A percentile compares a stretch with the other conserved stretches of the same genome.
phyloP scores from a whole-genome alignment of 2,329 filamentous ascomycete genomes.

The Elsinoe ampelina region DNA sequence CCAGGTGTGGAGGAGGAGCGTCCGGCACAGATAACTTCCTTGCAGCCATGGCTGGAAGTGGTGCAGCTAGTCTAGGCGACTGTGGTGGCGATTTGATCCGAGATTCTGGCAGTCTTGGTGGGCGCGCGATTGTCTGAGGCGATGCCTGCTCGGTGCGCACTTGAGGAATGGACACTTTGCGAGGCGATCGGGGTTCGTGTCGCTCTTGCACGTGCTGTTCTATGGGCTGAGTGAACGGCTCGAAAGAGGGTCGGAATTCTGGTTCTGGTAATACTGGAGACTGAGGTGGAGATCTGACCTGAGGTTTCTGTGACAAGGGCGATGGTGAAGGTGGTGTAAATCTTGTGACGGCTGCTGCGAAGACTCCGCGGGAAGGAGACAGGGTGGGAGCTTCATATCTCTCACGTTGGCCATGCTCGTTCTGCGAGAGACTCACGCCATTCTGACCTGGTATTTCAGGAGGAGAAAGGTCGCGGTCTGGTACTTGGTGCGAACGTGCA shows the following conservation, averaged over 20 bases:
- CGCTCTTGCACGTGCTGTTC: neutral
- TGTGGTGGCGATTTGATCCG: neutral
- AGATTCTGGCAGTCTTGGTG: neutral
- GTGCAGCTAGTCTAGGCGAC: constrained; percentile 1
- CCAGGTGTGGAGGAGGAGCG: constrained; percentile 27
- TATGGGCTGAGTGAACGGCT: neutral
- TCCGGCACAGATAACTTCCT: constrained; percentile 18
- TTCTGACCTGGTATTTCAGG: neutral
- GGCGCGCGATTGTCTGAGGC: neutral
- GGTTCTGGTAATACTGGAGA: neutral
- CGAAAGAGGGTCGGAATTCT: neutral
- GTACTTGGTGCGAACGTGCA: neutral
- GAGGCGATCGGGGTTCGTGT: neutral
- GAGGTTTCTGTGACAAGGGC: neutral
- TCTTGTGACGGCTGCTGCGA: neutral
- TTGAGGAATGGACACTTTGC: neutral
- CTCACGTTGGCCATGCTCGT: neutral
- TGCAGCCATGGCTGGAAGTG: neutral
- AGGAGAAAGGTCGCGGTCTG: neutral
- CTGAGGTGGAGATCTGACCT: constrained; percentile 7
- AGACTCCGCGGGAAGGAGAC: constrained; percentile 2
- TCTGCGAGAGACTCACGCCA: neutral
- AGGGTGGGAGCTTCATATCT: neutral
- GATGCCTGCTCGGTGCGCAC: neutral
- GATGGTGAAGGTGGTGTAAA: constrained; percentile 10